phyloP scores from a whole-genome alignment of 345 rosid species.

The Turnera subulata region DNA sequence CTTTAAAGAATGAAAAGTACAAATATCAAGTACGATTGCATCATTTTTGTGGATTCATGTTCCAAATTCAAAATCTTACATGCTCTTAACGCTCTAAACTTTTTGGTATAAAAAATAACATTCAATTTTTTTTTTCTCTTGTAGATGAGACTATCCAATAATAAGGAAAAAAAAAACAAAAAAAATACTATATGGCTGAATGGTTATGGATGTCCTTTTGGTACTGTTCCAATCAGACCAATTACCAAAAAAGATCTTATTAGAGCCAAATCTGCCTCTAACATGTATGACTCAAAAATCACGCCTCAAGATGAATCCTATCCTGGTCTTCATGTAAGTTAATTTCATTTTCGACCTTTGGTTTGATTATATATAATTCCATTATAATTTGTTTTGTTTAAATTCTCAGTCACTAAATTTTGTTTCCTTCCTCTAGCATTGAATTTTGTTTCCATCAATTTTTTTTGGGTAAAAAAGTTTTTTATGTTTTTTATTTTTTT shows the following conservation, averaged over 20 bases:
- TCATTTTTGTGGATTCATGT: too few relatives aligned
- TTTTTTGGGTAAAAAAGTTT: too few relatives aligned
- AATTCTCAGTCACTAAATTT: too few relatives aligned
- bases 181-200: neutral
- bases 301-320: slow-evolving; percentile 8
- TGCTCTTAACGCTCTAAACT: neutral
- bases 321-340: slow-evolving; percentile 23
- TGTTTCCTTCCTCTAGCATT: too few relatives aligned
- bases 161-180: neutral
- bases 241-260: slow-evolving; percentile 30
- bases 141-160: neutral
- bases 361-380: too few relatives aligned
- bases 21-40: slow-evolving; percentile 5
- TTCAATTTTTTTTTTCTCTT: neutral
- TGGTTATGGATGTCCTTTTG: slow-evolving; percentile 31
- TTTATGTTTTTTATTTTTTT: too few relatives aligned
- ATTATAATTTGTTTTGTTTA: too few relatives aligned
- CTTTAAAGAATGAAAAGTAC: slow-evolving; percentile 8
- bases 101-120: neutral
- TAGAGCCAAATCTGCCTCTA: slow-evolving; percentile 6
- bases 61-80: neutral
- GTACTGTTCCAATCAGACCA: slow-evolving; percentile 36
- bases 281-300: slow-evolving; percentile 3
- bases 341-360: too few relatives aligned
- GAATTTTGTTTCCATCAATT: too few relatives aligned